Conservation (phyloP, 2,329 filamentous ascomycete genomes). For the Alternaria novae-zelandiae region DNA sequence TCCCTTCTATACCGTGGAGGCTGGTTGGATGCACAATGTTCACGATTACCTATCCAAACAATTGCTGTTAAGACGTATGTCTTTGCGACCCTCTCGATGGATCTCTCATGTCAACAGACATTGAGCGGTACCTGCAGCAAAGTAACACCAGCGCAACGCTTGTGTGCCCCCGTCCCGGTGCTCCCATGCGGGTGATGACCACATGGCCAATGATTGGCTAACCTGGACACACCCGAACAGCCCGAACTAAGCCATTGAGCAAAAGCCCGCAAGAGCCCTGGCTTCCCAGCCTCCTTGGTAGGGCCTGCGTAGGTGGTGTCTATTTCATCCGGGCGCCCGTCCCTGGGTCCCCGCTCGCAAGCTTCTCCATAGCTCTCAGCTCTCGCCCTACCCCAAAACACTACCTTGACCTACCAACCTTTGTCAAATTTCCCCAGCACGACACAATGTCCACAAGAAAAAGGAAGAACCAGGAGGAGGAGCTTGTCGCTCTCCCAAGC, state of each 20-base stretch:
- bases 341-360: conserved; percentile 12
- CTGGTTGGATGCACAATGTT: not conserved
- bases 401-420: conserved; percentile 16
- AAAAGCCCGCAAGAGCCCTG: conserved; percentile 27
- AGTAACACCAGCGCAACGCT: conserved; percentile 7
- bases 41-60: not conserved
- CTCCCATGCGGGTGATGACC: conserved; percentile 25
- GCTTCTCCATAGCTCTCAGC: conserved; percentile 15
- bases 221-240: conserved; percentile 5
- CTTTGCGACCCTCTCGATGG: not conserved
- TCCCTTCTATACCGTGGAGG: not conserved
- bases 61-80: not conserved
- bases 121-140: conserved; percentile 34
- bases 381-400: conserved; percentile 17
- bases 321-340: conserved; percentile 39
- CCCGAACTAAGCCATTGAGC: conserved; percentile 35
- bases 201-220: conserved; percentile 35
- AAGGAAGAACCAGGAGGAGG: conserved; percentile 54
- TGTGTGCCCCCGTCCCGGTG: conserved; percentile 6
- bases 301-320: conserved; percentile 22
- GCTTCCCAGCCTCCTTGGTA: conserved; percentile 36
- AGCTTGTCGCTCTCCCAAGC: conserved; percentile 53
- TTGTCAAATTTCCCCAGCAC: conserved; percentile 20
- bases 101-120: not conserved
- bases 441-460: conserved; percentile 51